Conservation (phyloP, 805 yeast species). For the Candida dajiaensis region DNA sequence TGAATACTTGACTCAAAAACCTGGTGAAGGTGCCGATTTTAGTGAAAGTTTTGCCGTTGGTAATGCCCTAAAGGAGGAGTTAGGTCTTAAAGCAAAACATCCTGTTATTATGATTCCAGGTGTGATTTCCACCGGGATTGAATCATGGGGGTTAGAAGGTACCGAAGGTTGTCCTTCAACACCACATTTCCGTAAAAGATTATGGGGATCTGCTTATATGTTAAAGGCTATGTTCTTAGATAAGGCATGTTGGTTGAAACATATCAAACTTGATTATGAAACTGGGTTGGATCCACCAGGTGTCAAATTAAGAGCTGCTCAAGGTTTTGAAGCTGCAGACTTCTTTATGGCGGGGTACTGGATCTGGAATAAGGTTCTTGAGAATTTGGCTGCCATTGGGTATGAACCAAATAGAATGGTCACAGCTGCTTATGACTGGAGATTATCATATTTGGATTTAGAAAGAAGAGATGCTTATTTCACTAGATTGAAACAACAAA, state of each 20-base stretch:
- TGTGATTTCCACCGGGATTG: slow-evolving; percentile 90
- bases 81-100: slow-evolving; percentile 49
- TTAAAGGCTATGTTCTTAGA: slow-evolving; percentile 85
- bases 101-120: slow-evolving; percentile 96
- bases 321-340: slow-evolving; percentile 95
- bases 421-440: slow-evolving; percentile 95
- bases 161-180: slow-evolving; percentile 76
- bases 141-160: slow-evolving; percentile 83
- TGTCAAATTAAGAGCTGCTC: slow-evolving; percentile 79
- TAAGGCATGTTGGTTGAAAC: slow-evolving; percentile 90
- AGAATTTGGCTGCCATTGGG: slow-evolving; percentile 89
- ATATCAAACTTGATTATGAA: slow-evolving; percentile 79
- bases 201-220: slow-evolving; percentile 99
- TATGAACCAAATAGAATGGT: slow-evolving; percentile 88
- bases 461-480: slow-evolving; percentile 87
- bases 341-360: slow-evolving; percentile 96
- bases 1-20: slow-evolving; percentile 34
- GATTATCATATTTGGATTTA: slow-evolving; percentile 82
- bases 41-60: slow-evolving; percentile 91
- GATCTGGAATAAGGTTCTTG: slow-evolving; percentile 97
- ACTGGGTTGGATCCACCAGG: slow-evolving; percentile 93
- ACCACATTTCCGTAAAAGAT: slow-evolving; percentile 79
- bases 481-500: slow-evolving; percentile 61
- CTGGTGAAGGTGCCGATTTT: slow-evolving; percentile 34
- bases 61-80: slow-evolving; percentile 44